Conservation (phyloP, 768 basidiomycete genomes). For the Amyloporia xantha region DNA sequence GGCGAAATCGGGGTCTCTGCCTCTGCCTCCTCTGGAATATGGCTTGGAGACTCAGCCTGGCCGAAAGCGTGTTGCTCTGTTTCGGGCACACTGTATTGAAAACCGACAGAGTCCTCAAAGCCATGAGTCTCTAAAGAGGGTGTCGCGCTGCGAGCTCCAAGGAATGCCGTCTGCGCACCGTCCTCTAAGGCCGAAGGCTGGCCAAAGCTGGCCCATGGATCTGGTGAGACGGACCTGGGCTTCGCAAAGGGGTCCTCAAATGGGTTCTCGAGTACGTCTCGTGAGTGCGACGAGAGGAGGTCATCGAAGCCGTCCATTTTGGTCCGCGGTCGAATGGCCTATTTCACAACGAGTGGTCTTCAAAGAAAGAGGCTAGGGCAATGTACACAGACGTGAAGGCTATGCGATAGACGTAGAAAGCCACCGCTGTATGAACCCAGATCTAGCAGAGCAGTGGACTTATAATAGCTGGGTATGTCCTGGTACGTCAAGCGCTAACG, state of each 20-base stretch:
- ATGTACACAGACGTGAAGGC: too few species aligned
- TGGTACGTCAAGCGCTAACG: too few species aligned
- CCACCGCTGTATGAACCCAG: too few species aligned
- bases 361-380: too few species aligned
- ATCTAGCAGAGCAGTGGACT: too few species aligned
- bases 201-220: slow-evolving; percentile 69
- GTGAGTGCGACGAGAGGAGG: slow-evolving; percentile 48
- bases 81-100: slow-evolving; percentile 3
- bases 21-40: slow-evolving; percentile 24
- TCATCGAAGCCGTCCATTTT: slow-evolving; percentile 77
- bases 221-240: slow-evolving; percentile 56
- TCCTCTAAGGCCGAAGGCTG: slow-evolving; percentile 19
- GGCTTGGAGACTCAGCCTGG: slow-evolving; percentile 34
- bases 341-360: too few species aligned
- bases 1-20: slow-evolving; percentile 8
- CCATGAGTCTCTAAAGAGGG: slow-evolving; percentile 14
- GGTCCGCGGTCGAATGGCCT: too few species aligned
- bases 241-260: slow-evolving; percentile 70
- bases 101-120: slow-evolving; percentile 12
- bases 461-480: too few species aligned
- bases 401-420: too few species aligned
- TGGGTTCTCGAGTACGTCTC: slow-evolving; percentile 63
- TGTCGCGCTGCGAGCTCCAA: slow-evolving; percentile 15
- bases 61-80: background rate
- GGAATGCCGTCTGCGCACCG: slow-evolving; percentile 14